These are phyloP conservation scores for Biscogniauxia sp. DNA, from an alignment of 2,329 filamentous ascomycete species.

Conservation along the genomic window DNA sequence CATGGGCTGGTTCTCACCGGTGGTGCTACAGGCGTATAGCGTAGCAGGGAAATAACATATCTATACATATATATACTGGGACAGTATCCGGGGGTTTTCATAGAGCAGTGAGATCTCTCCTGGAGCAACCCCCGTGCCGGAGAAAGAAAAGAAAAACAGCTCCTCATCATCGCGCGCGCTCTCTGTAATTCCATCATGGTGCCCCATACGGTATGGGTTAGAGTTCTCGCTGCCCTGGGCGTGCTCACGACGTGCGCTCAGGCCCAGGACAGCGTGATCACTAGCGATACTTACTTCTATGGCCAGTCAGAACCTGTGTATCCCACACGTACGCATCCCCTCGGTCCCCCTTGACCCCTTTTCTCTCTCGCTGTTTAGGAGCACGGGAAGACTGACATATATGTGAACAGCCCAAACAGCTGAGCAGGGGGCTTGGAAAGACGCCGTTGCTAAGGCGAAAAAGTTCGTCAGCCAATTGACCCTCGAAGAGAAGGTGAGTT, in stretches of 20 bases:
- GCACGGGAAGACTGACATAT: not conserved
- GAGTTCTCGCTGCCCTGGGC: not conserved
- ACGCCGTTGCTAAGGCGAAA: slow-evolving; percentile 58
- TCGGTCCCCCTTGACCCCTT: not conserved
- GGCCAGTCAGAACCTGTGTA: slow-evolving; percentile 17
- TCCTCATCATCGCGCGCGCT: no score
- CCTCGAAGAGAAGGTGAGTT: slow-evolving; percentile 54
- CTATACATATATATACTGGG: not conserved
- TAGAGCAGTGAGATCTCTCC: not conserved
- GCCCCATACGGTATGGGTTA: not conserved
- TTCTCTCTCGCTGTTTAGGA: not conserved
- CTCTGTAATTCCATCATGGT: not conserved
- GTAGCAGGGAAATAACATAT: not conserved
- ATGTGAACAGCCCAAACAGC: slow-evolving; percentile 2
- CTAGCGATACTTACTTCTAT: slow-evolving; percentile 16
- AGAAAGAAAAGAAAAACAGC: no score
- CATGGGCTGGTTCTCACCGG: not conserved
- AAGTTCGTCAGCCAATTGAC: slow-evolving; percentile 64
- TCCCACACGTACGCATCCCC: slow-evolving; percentile 11
- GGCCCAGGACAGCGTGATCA: slow-evolving; percentile 5
- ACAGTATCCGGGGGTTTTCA: not conserved
- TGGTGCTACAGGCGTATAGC: no score
- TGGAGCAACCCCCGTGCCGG: no score
- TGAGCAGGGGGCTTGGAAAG: slow-evolving; percentile 44
- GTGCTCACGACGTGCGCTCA: not conserved